Evolutionary conservation across 2,329 filamentous ascomycete genomes (phyloP).

Genomic region (Aspergillus sp.): DNA sequence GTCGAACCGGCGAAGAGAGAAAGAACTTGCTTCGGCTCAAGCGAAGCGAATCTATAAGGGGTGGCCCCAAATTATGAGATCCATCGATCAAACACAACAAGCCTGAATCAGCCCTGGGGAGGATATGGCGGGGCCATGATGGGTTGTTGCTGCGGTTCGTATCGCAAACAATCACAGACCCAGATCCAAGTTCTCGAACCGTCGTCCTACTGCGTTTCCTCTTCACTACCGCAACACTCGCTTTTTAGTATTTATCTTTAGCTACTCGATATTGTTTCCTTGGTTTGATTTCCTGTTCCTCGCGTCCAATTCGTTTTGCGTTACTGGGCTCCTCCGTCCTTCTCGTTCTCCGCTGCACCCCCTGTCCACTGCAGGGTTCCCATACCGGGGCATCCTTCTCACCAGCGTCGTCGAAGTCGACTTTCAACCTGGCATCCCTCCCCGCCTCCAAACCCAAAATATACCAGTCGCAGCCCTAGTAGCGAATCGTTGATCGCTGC

Average conservation of each 20-base stretch:
- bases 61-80: neutral
- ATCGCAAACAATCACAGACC: slow-evolving; percentile 2
- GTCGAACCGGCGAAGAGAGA: neutral
- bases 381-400: slow-evolving; percentile 9
- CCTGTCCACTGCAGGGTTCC: slow-evolving; percentile 10
- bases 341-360: slow-evolving; percentile 5
- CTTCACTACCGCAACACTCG: slow-evolving; percentile 20
- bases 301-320: neutral
- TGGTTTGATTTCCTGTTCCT: slow-evolving; percentile 7
- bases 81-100: neutral
- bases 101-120: neutral
- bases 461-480: slow-evolving; percentile 8
- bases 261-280: neutral
- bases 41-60: neutral
- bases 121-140: neutral
- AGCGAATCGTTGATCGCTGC: slow-evolving; percentile 16
- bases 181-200: neutral
- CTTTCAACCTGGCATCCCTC: neutral
- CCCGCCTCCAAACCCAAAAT: slow-evolving; percentile 6
- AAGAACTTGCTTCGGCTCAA: neutral
- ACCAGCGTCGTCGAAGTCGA: neutral
- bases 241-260: neutral
- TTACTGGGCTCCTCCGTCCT: neutral
- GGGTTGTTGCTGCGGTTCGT: neutral
- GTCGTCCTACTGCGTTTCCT: slow-evolving; percentile 15